Evolutionary conservation across 371 early-diverging fungal species (phyloP).

Genomic region (Mortierella sp.): DNA sequence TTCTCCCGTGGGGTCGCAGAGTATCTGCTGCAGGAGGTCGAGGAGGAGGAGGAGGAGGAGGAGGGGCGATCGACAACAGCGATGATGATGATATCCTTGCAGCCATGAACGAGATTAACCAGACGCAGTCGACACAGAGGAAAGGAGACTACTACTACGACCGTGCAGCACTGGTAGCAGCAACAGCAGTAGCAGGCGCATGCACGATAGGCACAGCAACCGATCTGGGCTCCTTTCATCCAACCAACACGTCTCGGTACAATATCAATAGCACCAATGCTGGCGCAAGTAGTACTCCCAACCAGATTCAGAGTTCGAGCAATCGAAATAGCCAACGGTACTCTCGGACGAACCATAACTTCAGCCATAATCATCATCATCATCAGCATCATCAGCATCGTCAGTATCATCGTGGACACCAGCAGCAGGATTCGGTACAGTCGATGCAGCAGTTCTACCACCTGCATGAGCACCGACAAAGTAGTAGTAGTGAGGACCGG

Average conservation of each 20-base stretch:
- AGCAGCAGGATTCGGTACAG: slow-evolving; percentile 37
- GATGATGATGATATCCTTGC: slow-evolving; percentile 30
- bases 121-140: not conserved
- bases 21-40: not conserved
- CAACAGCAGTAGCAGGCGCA: no score
- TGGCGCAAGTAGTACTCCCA: not conserved
- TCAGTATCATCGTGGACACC: slow-evolving; percentile 15
- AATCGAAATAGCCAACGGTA: slow-evolving; percentile 16
- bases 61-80: slow-evolving; percentile 11
- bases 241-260: not conserved
- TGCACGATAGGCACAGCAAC: not conserved
- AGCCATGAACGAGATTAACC: slow-evolving; percentile 32
- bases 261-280: not conserved
- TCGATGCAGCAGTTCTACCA: slow-evolving; percentile 51
- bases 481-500: not conserved
- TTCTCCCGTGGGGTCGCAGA: not conserved
- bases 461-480: slow-evolving; percentile 1
- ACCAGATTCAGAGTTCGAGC: not conserved
- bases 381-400: no score
- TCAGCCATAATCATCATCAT: not conserved
- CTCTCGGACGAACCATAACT: not conserved
- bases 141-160: not conserved
- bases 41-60: not conserved
- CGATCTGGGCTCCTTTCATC: not conserved
- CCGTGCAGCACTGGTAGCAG: no score